Conservation (phyloP, 352 stramenopile species). For the Halophytophthora polymorphica region DNA sequence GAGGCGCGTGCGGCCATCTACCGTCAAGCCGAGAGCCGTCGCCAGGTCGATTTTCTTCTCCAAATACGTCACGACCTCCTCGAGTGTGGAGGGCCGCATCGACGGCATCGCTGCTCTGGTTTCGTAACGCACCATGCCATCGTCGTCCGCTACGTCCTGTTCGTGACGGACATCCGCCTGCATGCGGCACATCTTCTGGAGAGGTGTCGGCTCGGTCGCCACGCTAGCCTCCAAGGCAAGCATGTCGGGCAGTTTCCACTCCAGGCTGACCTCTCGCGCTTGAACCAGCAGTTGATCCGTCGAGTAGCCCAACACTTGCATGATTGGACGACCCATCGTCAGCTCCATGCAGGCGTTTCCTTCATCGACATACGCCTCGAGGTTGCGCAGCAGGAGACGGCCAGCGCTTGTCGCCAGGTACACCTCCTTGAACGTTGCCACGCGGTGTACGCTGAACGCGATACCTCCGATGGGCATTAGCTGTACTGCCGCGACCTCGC, state of each 20-base stretch:
- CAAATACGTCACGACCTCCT: neutral
- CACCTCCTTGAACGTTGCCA: neutral
- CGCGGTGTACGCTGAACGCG: neutral
- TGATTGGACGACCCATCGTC: slow-evolving; percentile 5
- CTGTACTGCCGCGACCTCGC: neutral
- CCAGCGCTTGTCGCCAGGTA: slow-evolving; percentile 1
- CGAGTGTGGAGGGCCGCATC: neutral
- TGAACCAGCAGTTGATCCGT: slow-evolving; percentile 5
- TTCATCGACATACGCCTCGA: slow-evolving; percentile 1
- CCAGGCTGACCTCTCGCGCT: neutral
- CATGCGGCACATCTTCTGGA: slow-evolving; percentile 3
- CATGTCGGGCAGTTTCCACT: slow-evolving; percentile 6
- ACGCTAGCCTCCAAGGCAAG: neutral
- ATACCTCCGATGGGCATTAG: neutral
- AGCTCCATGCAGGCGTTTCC: neutral
- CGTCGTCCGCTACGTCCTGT: neutral
- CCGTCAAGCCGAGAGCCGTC: neutral
- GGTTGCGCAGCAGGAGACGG: slow-evolving; percentile 1
- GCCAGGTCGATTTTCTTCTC: slow-evolving; percentile 3
- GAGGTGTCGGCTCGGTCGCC: neutral
- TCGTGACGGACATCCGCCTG: neutral
- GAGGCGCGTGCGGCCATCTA: neutral
- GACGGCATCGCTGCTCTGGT: neutral
- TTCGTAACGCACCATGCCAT: slow-evolving; percentile 5
- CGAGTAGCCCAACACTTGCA: slow-evolving; percentile 2